Base-by-base conservation (phyloP, 192 early-diverging fungal genomes). In the Backusella circina region DNA sequence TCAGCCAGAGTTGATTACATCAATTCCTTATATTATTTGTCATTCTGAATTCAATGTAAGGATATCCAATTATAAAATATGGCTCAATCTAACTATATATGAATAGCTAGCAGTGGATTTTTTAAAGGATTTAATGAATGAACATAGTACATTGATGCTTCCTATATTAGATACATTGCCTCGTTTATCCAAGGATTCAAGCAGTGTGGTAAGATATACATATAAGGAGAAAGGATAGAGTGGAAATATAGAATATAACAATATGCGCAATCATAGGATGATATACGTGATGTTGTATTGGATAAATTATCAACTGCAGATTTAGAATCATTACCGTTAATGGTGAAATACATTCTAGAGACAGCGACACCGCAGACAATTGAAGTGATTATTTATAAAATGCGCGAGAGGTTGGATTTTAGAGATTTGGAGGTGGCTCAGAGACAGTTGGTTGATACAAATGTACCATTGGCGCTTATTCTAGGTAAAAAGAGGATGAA, bases 311-410 rank as follows among this genome's bases (percentile, higher is more conserved):
- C 87, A 23, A 90, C 91, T 1, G 92, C 90, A 1, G 90, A 92
- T n/a, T 75, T 91, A 23, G 85, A 87, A 28, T 92, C 93, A 41
- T 38, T 95, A 47, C 90, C 93, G 1, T 78, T 93, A 1, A 86
- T 95, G 71, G 76, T 95, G 61, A 90, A 89, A 57, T 95, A 93
- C 57, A 72, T 95, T 38, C 81, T 95, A 2, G 91, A 93, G 51
- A 90, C 90, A 0, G 89, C 85, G 1, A 82, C 86, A 5, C 35
- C 82, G 1, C 85, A 90, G 4, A 87, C 83, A 3, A 80, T 85
- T 26, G 81, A 79, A 9, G 68, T 79, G 82, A 69, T 79, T 4
- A 83, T 89, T 33, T 70, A 71, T 15, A 76, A 82, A 1, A 86
- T 95, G 12, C 79, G 93, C 2, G 71, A 82, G 50, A 87, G 89